Evolutionary conservation across 257 asterid species (phyloP).

Genomic region (Ilex aquifolium): DNA sequence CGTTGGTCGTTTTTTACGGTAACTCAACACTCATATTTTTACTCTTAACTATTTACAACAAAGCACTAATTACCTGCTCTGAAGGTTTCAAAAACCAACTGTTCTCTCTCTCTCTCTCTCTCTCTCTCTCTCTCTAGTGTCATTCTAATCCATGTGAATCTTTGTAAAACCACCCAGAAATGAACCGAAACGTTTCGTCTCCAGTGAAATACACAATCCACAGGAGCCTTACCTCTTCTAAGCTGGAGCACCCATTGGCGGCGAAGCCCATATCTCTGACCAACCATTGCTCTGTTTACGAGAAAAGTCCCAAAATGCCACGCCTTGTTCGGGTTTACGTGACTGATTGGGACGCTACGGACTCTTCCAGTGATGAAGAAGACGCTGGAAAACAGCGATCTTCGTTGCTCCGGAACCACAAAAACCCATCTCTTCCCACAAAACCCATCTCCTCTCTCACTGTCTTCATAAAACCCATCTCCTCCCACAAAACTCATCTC

Average conservation of each 20-base stretch:
- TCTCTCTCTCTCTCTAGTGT: too few relatives aligned
- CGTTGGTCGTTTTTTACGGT: too few relatives aligned
- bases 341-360: conserved; percentile 74
- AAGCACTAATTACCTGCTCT: not conserved
- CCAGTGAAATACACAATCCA: conserved; percentile 24
- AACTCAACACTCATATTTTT: too few relatives aligned
- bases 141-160: too few relatives aligned
- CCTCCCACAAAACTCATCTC: too few relatives aligned
- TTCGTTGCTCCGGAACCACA: too few relatives aligned
- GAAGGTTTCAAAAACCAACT: not conserved
- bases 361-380: conserved; percentile 53
- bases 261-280: not conserved
- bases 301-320: conserved; percentile 15
- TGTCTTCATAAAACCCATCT: too few relatives aligned
- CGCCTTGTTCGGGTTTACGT: conserved; percentile 46
- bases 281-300: not conserved
- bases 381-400: too few relatives aligned
- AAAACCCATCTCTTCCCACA: too few relatives aligned
- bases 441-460: too few relatives aligned
- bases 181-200: conserved; percentile 5
- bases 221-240: conserved; percentile 24
- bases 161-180: not conserved
- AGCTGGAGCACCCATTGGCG: not conserved
- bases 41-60: too few relatives aligned
- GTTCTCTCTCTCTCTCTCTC: not conserved